A percentile compares a stretch with the other conserved stretches of the same genome.
Evolutionary conservation across 164 flowering plant species (phyloP).

Genomic region (Sextonia rubra): DNA sequence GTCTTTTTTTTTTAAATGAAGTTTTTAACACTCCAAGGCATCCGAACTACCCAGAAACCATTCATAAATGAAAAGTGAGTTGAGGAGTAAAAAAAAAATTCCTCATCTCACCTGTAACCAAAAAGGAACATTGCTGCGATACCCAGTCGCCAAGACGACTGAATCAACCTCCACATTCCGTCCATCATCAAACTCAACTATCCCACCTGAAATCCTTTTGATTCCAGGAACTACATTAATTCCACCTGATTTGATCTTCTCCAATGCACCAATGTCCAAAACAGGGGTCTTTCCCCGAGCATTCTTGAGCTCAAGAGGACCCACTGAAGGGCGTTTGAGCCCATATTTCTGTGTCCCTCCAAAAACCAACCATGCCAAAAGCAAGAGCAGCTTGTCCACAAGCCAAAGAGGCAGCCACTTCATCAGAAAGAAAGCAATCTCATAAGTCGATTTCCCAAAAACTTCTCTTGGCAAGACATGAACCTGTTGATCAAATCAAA

Average conservation of each 20-base stretch:
- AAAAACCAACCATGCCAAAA: constrained; percentile 46
- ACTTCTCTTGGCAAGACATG: constrained; percentile 82
- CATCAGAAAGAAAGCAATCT: constrained; percentile 40
- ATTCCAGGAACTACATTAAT: constrained; percentile 69
- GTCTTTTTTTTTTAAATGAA: no score
- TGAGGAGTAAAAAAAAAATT: constrained; percentile 17
- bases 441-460: constrained; percentile 66
- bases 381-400: constrained; percentile 54
- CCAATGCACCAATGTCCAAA: constrained; percentile 67
- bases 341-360: constrained; percentile 63
- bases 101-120: constrained; percentile 82
- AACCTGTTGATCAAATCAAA: constrained; percentile 32
- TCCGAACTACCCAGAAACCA: neutral
- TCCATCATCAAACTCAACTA: constrained; percentile 66
- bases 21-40: neutral
- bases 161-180: constrained; percentile 53
- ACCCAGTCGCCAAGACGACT: constrained; percentile 79
- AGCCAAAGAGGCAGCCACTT: constrained; percentile 66
- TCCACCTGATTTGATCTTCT: constrained; percentile 68
- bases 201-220: constrained; percentile 38
- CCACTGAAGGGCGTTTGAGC: constrained; percentile 54
- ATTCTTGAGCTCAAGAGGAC: constrained; percentile 73
- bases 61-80: neutral
- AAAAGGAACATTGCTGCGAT: constrained; percentile 86
- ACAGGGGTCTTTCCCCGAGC: constrained; percentile 73